These are phyloP conservation scores for Cryptococcus neoformans DNA, from an alignment of 1,284 basidiomycete species.

Conservation along the genomic window DNA sequence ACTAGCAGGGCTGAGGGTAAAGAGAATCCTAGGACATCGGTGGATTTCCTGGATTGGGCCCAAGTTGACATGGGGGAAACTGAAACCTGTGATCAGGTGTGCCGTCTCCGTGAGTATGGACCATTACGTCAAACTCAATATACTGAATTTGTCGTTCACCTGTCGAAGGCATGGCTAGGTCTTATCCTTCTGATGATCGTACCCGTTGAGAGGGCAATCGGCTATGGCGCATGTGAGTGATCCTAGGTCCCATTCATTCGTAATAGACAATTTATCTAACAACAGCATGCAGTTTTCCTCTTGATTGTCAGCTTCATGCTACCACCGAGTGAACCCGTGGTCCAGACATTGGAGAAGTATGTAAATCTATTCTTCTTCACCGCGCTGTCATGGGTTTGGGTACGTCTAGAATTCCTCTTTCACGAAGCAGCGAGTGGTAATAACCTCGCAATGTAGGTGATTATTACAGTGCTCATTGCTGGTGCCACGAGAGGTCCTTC, in stretches of 20 bases:
- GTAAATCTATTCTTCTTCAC: constrained; percentile 44
- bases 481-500: constrained; percentile 21
- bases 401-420: constrained; percentile 5
- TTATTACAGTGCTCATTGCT: constrained; percentile 35
- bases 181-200: constrained; percentile 40
- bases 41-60: constrained; percentile 43
- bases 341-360: constrained; percentile 42
- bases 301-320: constrained; percentile 43
- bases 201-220: constrained; percentile 30
- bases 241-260: background rate
- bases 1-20: constrained; percentile 2
- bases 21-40: constrained; percentile 17
- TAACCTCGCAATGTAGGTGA: background rate
- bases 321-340: constrained; percentile 37
- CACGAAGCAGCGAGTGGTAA: background rate
- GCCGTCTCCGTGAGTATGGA: constrained; percentile 35
- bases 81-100: constrained; percentile 42
- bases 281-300: constrained; percentile 29
- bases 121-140: background rate
- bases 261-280: background rate
- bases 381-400: constrained; percentile 44
- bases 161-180: constrained; percentile 43
- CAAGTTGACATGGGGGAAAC: constrained; percentile 27
- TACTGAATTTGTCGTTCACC: background rate
- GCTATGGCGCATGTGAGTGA: constrained; percentile 42